phyloP scores from a whole-genome alignment of 2,329 filamentous ascomycete genomes.

The Pezicula radicicola region DNA sequence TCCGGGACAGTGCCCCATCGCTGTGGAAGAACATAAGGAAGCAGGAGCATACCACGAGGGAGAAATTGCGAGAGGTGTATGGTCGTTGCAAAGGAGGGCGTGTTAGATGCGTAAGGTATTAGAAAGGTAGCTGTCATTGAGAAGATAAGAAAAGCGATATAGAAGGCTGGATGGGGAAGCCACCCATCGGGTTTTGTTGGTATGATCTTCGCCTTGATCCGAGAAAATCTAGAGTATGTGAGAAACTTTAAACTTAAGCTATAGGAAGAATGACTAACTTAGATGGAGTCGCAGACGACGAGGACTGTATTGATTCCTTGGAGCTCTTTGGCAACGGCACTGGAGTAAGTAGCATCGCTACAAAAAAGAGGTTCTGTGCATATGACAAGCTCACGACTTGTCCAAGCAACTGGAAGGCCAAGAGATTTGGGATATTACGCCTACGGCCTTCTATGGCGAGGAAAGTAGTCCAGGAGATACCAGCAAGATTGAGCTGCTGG shows the following conservation, averaged over 20 bases:
- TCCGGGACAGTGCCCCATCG: constrained; percentile 45
- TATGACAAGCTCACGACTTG: constrained; percentile 59
- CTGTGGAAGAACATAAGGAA: constrained; percentile 44
- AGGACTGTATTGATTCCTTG: constrained; percentile 7
- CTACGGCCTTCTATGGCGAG: constrained; percentile 57
- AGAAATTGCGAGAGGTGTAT: constrained; percentile 32
- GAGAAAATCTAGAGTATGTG: constrained; percentile 8
- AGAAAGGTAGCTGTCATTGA: constrained; percentile 34
- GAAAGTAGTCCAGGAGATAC: constrained; percentile 53
- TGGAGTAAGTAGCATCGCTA: constrained; percentile 55
- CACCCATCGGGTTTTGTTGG: constrained; percentile 42
- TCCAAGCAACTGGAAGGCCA: constrained; percentile 55
- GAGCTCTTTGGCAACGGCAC: constrained; percentile 36
- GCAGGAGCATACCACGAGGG: constrained; percentile 42
- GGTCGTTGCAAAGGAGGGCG: constrained; percentile 34
- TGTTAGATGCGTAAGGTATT: constrained; percentile 38
- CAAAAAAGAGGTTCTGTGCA: constrained; percentile 61
- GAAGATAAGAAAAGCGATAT: constrained; percentile 30
- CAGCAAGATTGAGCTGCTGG: constrained; percentile 54
- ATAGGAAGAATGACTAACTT: constrained; percentile 7
- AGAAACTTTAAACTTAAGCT: background rate
- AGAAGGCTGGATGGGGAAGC: constrained; percentile 35
- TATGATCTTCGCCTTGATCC: constrained; percentile 32
- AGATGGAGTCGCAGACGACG: constrained; percentile 15
- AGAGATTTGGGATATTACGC: constrained; percentile 50